Base-by-base conservation (phyloP, 768 basidiomycete genomes). In the Cystobasidium onofrii region DNA sequence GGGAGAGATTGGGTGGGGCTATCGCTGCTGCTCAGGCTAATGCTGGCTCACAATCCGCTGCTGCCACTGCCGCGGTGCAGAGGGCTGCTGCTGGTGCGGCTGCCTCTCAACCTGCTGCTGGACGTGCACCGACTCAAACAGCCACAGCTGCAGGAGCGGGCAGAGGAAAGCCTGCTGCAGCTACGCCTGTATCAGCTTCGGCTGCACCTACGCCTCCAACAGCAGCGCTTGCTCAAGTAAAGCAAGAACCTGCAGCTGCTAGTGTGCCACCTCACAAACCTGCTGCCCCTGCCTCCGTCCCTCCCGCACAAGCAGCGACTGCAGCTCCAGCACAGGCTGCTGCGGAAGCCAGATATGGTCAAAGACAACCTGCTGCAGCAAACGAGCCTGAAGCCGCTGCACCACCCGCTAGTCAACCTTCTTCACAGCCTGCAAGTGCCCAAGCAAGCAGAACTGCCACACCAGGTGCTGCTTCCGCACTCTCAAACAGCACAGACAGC, bases 151-250 rank as follows among this genome's bases (percentile, higher is more conserved):
- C 46, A 15, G 46, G 46, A 12, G 46, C 46, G 9, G 46, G 46
- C 9, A 50, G 46, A 60, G 29, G 57, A 4, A 60, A 60, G 31
- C 57, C 57, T 15, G 57, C 43, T 25, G n/a, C n/a, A n/a, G n/a
- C n/a, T n/a, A n/a, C n/a, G n/a, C n/a, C n/a, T n/a, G n/a, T n/a
- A n/a, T n/a, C n/a, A n/a, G n/a, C 73, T 33, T 39, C 39, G 15
- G 39, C 39, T 33, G 41, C 33, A n/a, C 46, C 46, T 18, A 23
- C 62, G 46, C 60, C 15, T 1, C 46, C 73, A 15, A n/a, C 23
- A 23, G 31, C 57, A 10, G 29, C 61, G 7, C 1, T 64, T 27
- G 4, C 64, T 27, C 69, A 76, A 33, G 76, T 77, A 34, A 77
- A 78, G n/a, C 46, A 50, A n/a, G 46, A 50, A 50, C 9, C 46